These are phyloP conservation scores for Singerocomus inundabilis DNA, from an alignment of 1,284 basidiomycete genomes.

Conservation along the genomic window DNA sequence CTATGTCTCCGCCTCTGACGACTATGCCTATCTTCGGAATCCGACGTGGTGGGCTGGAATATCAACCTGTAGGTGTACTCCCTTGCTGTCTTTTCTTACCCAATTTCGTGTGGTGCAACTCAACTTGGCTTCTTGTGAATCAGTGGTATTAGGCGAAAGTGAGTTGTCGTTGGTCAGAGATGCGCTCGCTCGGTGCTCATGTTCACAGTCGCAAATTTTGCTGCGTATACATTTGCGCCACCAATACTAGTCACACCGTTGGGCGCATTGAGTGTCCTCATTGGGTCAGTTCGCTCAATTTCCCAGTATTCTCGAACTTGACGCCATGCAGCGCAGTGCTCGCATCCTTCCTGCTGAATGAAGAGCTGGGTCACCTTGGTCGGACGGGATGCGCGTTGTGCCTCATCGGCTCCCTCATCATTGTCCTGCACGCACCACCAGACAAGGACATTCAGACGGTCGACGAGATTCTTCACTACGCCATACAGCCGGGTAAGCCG, in stretches of 20 bases:
- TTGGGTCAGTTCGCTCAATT: constrained; percentile 64
- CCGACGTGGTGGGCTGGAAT: constrained; percentile 99
- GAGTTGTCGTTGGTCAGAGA: constrained; percentile 12
- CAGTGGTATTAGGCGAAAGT: constrained; percentile 92
- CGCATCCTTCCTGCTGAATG: constrained; percentile 90
- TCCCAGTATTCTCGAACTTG: constrained; percentile 4
- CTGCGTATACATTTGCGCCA: constrained; percentile 97
- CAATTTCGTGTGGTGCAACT: constrained; percentile 6
- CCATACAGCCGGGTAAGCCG: constrained; percentile 78
- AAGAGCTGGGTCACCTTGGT: constrained; percentile 92
- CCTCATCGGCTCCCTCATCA: constrained; percentile 90
- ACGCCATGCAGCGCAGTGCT: constrained; percentile 73
- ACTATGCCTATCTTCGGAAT: constrained; percentile 84
- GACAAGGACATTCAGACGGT: constrained; percentile 94
- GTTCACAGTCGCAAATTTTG: constrained; percentile 86
- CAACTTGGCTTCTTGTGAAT: constrained; percentile 10
- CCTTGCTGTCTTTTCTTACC: background rate
- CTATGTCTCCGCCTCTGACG: constrained; percentile 69
- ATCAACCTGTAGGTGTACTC: constrained; percentile 76
- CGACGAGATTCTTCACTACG: constrained; percentile 91
- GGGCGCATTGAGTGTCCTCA: constrained; percentile 95
- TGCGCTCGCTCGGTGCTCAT: constrained; percentile 5
- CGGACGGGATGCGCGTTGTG: constrained; percentile 92
- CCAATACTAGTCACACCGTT: constrained; percentile 96
- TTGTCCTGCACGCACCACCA: constrained; percentile 95